Evolutionary conservation across 179 eudicot genomes (phyloP).

Genomic region (Patellifolia procumbens): DNA sequence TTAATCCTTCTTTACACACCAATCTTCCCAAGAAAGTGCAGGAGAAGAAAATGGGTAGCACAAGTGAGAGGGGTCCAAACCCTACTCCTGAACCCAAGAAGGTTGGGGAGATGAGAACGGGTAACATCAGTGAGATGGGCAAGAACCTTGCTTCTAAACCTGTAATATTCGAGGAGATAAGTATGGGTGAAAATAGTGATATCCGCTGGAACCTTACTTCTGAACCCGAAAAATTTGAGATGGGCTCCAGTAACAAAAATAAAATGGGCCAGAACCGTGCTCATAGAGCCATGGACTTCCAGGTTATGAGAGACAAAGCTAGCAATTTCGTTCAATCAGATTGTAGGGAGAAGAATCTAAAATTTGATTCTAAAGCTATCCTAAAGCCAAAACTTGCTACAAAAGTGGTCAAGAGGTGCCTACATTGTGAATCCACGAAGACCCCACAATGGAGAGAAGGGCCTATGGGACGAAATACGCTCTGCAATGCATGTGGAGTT

Average conservation of each 20-base stretch:
- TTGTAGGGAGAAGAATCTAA: conserved; percentile 14
- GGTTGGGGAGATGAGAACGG: not conserved
- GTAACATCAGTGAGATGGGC: not conserved
- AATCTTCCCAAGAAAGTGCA: conserved; percentile 65
- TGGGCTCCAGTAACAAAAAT: not conserved
- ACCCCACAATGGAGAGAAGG: conserved; percentile 90
- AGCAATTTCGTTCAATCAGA: conserved; percentile 27
- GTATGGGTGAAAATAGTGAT: not conserved
- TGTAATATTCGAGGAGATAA: not conserved
- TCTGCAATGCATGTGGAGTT: conserved; percentile 88
- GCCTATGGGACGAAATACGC: conserved; percentile 68
- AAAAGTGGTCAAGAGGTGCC: conserved; percentile 50
- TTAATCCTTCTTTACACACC: conserved; percentile 58
- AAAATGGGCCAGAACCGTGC: conserved; percentile 12
- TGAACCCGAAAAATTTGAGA: not conserved
- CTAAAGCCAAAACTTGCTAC: conserved; percentile 3
- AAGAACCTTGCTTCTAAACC: not conserved
- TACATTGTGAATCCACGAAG: conserved; percentile 70
- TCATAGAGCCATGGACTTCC: not conserved
- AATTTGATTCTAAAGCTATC: not conserved
- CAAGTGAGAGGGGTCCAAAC: not conserved
- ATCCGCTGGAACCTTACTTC: not conserved
- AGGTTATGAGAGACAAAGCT: conserved; percentile 33
- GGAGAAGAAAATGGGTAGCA: conserved; percentile 48
- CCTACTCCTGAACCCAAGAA: conserved; percentile 9